A percentile compares a stretch with the other conserved stretches of the same genome.
Conservation (phyloP, 768 basidiomycete species). For the Tylopilus rubrobrunneus region DNA sequence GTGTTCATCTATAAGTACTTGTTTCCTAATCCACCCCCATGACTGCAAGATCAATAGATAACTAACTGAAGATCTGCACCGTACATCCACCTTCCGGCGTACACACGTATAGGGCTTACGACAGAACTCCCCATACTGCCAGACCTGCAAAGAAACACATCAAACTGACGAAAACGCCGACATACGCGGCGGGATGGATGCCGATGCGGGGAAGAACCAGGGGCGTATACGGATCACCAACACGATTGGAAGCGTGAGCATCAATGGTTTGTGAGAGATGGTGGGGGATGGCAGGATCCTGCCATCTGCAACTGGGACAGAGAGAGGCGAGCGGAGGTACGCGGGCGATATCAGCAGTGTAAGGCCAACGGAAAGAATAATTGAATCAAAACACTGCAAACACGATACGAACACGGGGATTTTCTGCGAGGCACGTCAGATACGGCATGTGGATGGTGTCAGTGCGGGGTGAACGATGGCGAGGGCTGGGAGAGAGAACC, state of each 20-base stretch:
- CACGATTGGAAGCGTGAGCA: constrained; percentile 41
- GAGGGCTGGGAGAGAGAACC: too few species aligned
- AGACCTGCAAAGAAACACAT: constrained; percentile 71
- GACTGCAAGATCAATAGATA: constrained; percentile 10
- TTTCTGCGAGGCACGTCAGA: constrained; percentile 37
- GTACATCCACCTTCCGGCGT: background rate
- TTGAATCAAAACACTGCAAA: constrained; percentile 70
- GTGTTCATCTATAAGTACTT: background rate
- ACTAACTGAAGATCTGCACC: background rate
- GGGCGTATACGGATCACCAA: constrained; percentile 57
- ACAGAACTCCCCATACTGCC: constrained; percentile 67
- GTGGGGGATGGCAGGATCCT: constrained; percentile 12
- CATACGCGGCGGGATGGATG: constrained; percentile 72
- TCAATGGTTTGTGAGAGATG: constrained; percentile 34
- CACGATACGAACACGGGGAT: constrained; percentile 79
- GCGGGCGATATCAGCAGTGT: constrained; percentile 50
- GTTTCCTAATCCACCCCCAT: background rate
- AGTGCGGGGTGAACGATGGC: too few species aligned
- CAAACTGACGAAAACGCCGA: constrained; percentile 60
- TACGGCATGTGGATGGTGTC: background rate
- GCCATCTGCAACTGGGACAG: constrained; percentile 24
- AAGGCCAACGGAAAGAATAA: constrained; percentile 66
- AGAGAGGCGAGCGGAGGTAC: constrained; percentile 55
- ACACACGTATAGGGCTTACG: constrained; percentile 22
- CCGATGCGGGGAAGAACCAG: constrained; percentile 67